Conservation (phyloP, 129 eudicot species). For the Artemisia annua region DNA sequence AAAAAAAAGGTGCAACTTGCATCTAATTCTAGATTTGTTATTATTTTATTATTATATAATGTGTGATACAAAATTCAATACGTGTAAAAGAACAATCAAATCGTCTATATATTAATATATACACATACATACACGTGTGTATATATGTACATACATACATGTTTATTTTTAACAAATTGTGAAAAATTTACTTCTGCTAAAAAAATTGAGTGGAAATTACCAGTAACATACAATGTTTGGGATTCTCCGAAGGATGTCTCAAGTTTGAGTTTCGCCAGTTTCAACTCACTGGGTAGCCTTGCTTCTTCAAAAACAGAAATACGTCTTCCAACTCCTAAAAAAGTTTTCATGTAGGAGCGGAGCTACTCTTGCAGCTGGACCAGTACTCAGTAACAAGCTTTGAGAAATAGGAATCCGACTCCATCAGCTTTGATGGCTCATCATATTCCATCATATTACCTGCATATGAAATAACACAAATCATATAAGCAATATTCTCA, state of each 20-base stretch:
- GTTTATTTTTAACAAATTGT: not conserved
- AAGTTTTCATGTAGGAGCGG: conserved; percentile 21
- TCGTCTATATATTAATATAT: not conserved
- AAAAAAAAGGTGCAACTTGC: too few species aligned
- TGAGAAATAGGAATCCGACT: conserved; percentile 56
- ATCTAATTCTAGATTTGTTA: too few species aligned
- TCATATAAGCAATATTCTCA: not conserved
- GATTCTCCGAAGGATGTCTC: too few species aligned
- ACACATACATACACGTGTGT: not conserved
- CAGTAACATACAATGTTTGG: not conserved
- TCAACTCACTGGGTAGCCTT: too few species aligned
- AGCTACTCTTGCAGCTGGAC: conserved; percentile 57
- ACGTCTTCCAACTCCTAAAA: not conserved
- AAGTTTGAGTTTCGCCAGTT: too few species aligned
- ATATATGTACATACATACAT: not conserved
- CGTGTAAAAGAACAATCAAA: too few species aligned
- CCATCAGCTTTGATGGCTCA: conserved; percentile 67
- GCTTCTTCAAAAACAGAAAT: too few species aligned
- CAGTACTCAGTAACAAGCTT: conserved; percentile 81
- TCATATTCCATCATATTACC: conserved; percentile 74
- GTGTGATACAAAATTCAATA: too few species aligned
- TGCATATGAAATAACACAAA: conserved; percentile 18
- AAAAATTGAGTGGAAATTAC: conserved; percentile 4
- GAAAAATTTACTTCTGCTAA: not conserved
- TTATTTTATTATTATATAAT: too few species aligned